Evolutionary conservation across 75 land plant genomes (phyloP).

Genomic region (Picea glauca): DNA sequence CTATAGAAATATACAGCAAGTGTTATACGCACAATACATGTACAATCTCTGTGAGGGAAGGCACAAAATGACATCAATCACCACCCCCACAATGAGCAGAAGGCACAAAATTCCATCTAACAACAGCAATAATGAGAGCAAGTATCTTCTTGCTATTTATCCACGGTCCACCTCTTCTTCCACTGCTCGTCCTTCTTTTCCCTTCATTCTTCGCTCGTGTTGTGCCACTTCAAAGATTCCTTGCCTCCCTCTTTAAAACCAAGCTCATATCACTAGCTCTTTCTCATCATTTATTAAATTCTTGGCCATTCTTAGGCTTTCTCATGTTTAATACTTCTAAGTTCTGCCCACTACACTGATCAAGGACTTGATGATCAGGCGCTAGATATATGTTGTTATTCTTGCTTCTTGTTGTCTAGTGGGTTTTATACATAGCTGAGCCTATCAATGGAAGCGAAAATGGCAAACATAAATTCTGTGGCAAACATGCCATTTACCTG

Average conservation of each 20-base stretch:
- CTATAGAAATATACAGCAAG: background rate
- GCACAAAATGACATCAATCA: slow-evolving; percentile 14
- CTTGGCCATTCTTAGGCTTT: slow-evolving; percentile 4
- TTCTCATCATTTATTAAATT: background rate
- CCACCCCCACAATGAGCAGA: slow-evolving; percentile 13
- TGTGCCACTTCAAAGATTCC: background rate
- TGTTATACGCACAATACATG: slow-evolving; percentile 8
- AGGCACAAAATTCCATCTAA: slow-evolving; percentile 14
- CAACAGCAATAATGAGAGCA: slow-evolving; percentile 13
- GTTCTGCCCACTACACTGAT: no score
- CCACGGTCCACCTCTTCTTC: slow-evolving; percentile 13
- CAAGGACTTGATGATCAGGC: no score
- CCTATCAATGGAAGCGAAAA: background rate
- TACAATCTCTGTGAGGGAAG: slow-evolving; percentile 3
- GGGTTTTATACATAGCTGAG: no score
- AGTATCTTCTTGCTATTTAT: slow-evolving; percentile 10
- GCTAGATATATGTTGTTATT: no score
- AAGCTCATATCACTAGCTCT: background rate
- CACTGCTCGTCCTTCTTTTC: slow-evolving; percentile 5
- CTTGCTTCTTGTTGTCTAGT: no score
- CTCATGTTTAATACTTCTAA: no score
- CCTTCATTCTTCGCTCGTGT: slow-evolving; percentile 1
- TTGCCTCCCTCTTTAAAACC: slow-evolving; percentile 6
- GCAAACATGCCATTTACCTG: slow-evolving; percentile 8
- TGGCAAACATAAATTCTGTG: slow-evolving; percentile 7